Conservation (phyloP, 2,329 filamentous ascomycete species). For the Phaeoacremonium minimum region DNA sequence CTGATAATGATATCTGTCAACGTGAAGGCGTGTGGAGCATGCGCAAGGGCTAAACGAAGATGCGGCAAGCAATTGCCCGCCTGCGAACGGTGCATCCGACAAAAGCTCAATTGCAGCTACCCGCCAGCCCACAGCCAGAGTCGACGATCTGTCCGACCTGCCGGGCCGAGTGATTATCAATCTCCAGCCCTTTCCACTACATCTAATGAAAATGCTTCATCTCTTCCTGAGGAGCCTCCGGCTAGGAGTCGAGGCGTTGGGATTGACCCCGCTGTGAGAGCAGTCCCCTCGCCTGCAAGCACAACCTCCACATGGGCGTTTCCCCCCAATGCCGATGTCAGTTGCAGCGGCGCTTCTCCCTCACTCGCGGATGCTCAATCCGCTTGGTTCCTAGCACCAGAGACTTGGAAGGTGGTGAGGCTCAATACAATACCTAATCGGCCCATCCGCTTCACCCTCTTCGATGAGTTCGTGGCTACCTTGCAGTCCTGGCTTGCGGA, state of each 20-base stretch:
- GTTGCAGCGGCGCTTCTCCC: neutral
- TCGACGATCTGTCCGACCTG: conserved; percentile 3
- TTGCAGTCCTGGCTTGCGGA: conserved; percentile 13
- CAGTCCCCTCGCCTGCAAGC: neutral
- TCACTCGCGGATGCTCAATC: neutral
- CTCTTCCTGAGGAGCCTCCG: conserved; percentile 2
- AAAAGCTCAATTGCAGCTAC: conserved; percentile 6
- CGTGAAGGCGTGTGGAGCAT: conserved; percentile 14
- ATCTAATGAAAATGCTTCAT: neutral
- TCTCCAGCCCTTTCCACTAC: neutral
- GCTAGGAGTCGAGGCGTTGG: neutral
- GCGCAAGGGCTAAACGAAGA: conserved; percentile 15
- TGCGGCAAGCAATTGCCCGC: conserved; percentile 14
- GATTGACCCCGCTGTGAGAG: no score
- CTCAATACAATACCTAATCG: neutral
- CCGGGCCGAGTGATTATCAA: neutral
- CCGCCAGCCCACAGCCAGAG: conserved; percentile 2
- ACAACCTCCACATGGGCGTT: neutral
- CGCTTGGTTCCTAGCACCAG: conserved; percentile 7
- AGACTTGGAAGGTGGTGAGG: neutral
- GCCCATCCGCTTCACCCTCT: neutral
- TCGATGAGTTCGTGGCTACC: neutral
- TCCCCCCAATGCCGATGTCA: neutral
- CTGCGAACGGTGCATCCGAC: conserved; percentile 15
- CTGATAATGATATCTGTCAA: neutral